Percentiles rank a stretch among this genome's conserved stretches.
These are phyloP conservation scores for Guyanaporus albipodus DNA, from an alignment of 768 basidiomycete genomes.

Conservation along the genomic window DNA sequence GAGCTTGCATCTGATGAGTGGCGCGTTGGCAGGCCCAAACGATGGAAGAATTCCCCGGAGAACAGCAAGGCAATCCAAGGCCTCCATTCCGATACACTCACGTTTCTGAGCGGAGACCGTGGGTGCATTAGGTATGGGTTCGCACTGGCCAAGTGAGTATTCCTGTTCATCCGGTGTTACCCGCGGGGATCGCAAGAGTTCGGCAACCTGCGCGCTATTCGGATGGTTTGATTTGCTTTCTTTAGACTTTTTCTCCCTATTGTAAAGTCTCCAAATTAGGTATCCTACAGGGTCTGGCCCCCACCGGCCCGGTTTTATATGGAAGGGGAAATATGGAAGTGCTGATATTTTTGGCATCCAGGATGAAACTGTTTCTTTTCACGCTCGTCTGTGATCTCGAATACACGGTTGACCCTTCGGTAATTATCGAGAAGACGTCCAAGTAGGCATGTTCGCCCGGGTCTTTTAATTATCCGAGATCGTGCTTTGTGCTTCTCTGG, in stretches of 20 bases:
- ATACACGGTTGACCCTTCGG: conserved; percentile 46
- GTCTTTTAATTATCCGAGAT: conserved; percentile 21
- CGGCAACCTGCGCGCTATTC: conserved; percentile 2
- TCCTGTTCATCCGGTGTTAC: conserved; percentile 3
- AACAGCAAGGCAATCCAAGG: conserved; percentile 43
- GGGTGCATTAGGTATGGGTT: conserved; percentile 63
- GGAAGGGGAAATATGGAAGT: background rate
- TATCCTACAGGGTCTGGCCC: background rate
- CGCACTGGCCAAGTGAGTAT: conserved; percentile 55
- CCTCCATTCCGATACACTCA: conserved; percentile 49
- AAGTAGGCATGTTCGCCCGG: conserved; percentile 42
- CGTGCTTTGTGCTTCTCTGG: conserved; percentile 12
- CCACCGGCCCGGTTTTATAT: background rate
- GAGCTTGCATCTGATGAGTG: conserved; percentile 17
- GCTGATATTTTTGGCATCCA: conserved; percentile 30
- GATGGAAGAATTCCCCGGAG: conserved; percentile 43
- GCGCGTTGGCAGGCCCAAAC: conserved; percentile 42
- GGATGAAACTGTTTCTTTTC: conserved; percentile 62
- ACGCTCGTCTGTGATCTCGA: conserved; percentile 55
- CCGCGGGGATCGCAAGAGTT: conserved; percentile 7
- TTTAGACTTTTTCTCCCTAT: conserved; percentile 17
- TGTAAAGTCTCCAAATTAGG: conserved; percentile 3
- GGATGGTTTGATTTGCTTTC: conserved; percentile 16
- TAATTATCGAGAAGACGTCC: conserved; percentile 59
- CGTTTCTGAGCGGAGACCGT: conserved; percentile 56